phyloP scores from a whole-genome alignment of 2,329 filamentous ascomycete species.

The Botrytis cinerea region DNA sequence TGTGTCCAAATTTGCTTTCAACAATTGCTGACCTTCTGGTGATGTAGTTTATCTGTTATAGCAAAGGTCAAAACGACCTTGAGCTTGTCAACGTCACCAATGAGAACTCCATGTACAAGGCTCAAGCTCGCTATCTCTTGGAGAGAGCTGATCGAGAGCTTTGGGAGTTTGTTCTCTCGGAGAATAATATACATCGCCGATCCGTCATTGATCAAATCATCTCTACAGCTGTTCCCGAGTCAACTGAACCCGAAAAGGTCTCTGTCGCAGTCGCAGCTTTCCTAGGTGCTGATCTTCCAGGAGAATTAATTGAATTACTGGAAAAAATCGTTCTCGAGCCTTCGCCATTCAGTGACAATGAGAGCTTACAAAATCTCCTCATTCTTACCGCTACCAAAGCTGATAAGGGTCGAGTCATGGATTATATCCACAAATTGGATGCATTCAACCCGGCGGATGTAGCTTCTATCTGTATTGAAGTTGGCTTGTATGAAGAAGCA shows the following conservation, averaged over 20 bases:
- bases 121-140: slow-evolving; percentile 92
- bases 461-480: slow-evolving; percentile 87
- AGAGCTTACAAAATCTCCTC: slow-evolving; percentile 91
- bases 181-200: slow-evolving; percentile 93
- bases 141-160: slow-evolving; percentile 88
- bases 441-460: slow-evolving; percentile 92
- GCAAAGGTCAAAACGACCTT: slow-evolving; percentile 95
- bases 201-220: slow-evolving; percentile 96
- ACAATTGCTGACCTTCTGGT: no score
- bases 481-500: slow-evolving; percentile 93
- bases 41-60: slow-evolving; percentile 69
- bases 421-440: slow-evolving; percentile 90
- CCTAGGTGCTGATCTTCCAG: slow-evolving; percentile 85
- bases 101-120: slow-evolving; percentile 99
- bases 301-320: slow-evolving; percentile 92
- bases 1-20: no score
- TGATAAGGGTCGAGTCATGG: slow-evolving; percentile 91
- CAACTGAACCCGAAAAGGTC: slow-evolving; percentile 89
- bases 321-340: slow-evolving; percentile 99
- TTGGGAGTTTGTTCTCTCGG: slow-evolving; percentile 91
- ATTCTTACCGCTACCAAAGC: slow-evolving; percentile 97
- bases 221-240: slow-evolving; percentile 90
- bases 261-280: slow-evolving; percentile 93
- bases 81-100: slow-evolving; percentile 98
- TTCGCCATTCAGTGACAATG: slow-evolving; percentile 97